Evolutionary conservation across 1,139 yeast genomes (phyloP).

Genomic region (Debaryomyces sp.): DNA sequence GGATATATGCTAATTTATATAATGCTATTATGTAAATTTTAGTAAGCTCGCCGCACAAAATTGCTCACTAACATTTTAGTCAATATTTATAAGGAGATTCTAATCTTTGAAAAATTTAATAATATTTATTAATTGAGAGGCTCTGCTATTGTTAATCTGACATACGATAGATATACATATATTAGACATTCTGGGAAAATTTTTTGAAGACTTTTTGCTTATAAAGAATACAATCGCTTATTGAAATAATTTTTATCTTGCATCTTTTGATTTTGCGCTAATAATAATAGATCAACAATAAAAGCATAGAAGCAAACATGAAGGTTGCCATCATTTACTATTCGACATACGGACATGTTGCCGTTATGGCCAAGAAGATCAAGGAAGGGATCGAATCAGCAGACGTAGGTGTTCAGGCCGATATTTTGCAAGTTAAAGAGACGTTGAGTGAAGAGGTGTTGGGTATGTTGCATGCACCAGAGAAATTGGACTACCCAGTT

Average conservation of each 20-base stretch:
- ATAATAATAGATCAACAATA: not conserved
- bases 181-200: not conserved
- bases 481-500: constrained; percentile 41
- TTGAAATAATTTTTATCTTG: not conserved
- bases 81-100: not conserved
- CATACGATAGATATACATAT: not conserved
- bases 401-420: constrained; percentile 35
- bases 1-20: not conserved
- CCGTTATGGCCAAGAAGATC: constrained; percentile 47
- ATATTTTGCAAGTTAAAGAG: constrained; percentile 53
- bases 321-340: constrained; percentile 57
- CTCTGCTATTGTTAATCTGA: not conserved
- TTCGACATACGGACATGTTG: constrained; percentile 66
- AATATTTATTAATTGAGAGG: not conserved
- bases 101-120: not conserved
- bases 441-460: constrained; percentile 49
- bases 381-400: constrained; percentile 44
- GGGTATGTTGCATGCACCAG: constrained; percentile 44
- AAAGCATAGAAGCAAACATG: constrained; percentile 17
- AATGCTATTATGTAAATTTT: constrained; percentile 1
- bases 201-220: not conserved
- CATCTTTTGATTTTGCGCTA: not conserved
- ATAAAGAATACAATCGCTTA: not conserved
- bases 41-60: constrained; percentile 1
- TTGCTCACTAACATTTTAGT: not conserved